Percentiles rank a stretch among this genome's conserved stretches.
These are phyloP conservation scores for Dorcoceras hygrometricum DNA, from an alignment of 257 asterid species.

Conservation along the genomic window DNA sequence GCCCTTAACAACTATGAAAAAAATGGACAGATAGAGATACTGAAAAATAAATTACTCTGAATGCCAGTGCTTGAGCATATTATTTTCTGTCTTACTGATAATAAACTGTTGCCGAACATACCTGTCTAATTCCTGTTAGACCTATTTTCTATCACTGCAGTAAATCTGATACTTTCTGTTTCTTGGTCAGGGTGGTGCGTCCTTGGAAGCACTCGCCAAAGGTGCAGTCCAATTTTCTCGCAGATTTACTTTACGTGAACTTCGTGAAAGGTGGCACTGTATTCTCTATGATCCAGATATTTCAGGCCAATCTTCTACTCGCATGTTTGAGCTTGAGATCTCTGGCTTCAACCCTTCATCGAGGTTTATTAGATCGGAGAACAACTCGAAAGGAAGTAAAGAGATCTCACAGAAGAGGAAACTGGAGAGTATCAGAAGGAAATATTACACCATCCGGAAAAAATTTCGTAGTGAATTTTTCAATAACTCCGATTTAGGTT, in stretches of 20 bases:
- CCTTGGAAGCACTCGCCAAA: slow-evolving; percentile 91
- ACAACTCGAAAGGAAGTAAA: slow-evolving; percentile 37
- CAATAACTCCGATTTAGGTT: slow-evolving; percentile 46
- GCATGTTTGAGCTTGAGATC: slow-evolving; percentile 75
- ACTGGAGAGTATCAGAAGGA: slow-evolving; percentile 57
- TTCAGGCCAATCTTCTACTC: slow-evolving; percentile 58
- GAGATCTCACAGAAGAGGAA: slow-evolving; percentile 63
- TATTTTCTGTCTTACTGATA: background rate
- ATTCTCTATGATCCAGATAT: slow-evolving; percentile 86
- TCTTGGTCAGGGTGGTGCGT: slow-evolving; percentile 70
- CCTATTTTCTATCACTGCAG: slow-evolving; percentile 12
- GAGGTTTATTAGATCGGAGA: slow-evolving; percentile 52
- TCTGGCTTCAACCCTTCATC: slow-evolving; percentile 59
- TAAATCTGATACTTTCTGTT: slow-evolving; percentile 6
- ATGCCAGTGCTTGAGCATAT: background rate
- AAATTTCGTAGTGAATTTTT: slow-evolving; percentile 61
- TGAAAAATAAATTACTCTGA: background rate
- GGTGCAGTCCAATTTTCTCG: slow-evolving; percentile 90
- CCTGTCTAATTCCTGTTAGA: slow-evolving; percentile 8
- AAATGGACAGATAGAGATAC: background rate
- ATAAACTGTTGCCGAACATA: background rate
- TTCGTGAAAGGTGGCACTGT: slow-evolving; percentile 74
- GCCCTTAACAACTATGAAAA: too few relatives aligned
- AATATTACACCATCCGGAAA: slow-evolving; percentile 75
- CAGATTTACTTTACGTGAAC: slow-evolving; percentile 63